Evolutionary conservation across 2,329 filamentous ascomycete genomes (phyloP).

Genomic region (Pezicula rhizophila): DNA sequence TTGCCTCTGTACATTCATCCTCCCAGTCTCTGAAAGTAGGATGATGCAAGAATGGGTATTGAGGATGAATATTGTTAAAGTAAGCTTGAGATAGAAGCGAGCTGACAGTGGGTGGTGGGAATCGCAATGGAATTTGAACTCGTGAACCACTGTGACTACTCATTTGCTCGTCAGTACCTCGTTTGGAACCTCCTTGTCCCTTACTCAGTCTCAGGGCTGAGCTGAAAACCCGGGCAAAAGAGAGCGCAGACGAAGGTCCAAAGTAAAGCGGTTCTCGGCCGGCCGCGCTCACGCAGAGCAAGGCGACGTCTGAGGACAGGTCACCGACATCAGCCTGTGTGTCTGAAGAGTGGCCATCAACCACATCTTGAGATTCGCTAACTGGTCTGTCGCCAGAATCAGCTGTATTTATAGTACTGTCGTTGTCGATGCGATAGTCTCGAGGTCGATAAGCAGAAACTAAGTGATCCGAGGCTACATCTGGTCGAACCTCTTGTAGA

Average conservation of each 20-base stretch:
- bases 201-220: constrained; percentile 6
- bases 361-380: too few species aligned
- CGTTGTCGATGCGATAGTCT: too few species aligned
- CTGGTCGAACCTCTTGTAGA: constrained; percentile 23
- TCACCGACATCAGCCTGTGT: constrained; percentile 2
- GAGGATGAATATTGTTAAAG: constrained; percentile 19
- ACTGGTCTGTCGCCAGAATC: too few species aligned
- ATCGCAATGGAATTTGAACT: too few species aligned
- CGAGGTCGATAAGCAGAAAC: too few species aligned
- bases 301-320: constrained; percentile 25
- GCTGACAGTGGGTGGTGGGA: too few species aligned
- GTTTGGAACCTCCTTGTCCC: too few species aligned
- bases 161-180: too few species aligned
- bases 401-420: too few species aligned
- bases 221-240: constrained; percentile 25
- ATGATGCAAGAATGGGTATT: constrained; percentile 22
- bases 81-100: constrained; percentile 8
- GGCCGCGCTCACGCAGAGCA: constrained; percentile 27
- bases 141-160: too few species aligned
- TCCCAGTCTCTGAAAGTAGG: constrained; percentile 20
- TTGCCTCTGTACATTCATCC: constrained; percentile 1
- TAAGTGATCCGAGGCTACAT: constrained; percentile 20
- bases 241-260: constrained; percentile 29
- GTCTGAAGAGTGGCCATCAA: too few species aligned
- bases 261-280: constrained; percentile 32